phyloP scores from a whole-genome alignment of 345 rosid genomes.

The Citrus mangshanensis region DNA sequence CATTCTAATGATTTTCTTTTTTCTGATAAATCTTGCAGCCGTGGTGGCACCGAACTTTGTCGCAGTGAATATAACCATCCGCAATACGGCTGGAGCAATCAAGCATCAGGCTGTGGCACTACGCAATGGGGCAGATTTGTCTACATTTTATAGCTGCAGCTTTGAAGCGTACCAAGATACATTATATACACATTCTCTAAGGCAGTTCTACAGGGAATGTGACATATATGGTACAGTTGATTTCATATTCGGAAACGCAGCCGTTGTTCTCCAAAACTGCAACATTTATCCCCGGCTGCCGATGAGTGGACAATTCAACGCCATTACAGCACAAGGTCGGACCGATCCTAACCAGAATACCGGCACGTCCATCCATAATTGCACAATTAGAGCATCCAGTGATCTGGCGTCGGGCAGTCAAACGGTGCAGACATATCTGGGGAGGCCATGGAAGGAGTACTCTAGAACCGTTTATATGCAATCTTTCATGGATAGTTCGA shows the following conservation, averaged over 20 bases:
- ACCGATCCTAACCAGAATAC: slow-evolving; percentile 83
- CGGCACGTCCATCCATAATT: slow-evolving; percentile 69
- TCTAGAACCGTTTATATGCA: slow-evolving; percentile 71
- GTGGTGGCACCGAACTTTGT: slow-evolving; percentile 76
- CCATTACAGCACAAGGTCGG: slow-evolving; percentile 88
- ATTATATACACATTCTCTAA: slow-evolving; percentile 61
- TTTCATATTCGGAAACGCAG: slow-evolving; percentile 90
- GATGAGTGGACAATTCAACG: slow-evolving; percentile 70
- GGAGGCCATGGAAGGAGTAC: slow-evolving; percentile 90
- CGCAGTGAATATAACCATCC: slow-evolving; percentile 75
- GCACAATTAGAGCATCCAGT: slow-evolving; percentile 53
- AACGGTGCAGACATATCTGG: slow-evolving; percentile 56
- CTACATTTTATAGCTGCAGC: slow-evolving; percentile 77
- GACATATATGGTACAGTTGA: slow-evolving; percentile 89
- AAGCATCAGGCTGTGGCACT: slow-evolving; percentile 89
- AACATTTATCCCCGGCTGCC: slow-evolving; percentile 69
- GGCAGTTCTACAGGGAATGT: slow-evolving; percentile 88
- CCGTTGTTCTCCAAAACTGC: slow-evolving; percentile 76
- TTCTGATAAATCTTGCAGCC: slow-evolving; percentile 35
- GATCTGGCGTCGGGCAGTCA: slow-evolving; percentile 53
- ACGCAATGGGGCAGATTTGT: slow-evolving; percentile 70
- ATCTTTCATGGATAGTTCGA: slow-evolving; percentile 38
- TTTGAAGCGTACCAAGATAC: slow-evolving; percentile 92
- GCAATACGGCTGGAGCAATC: slow-evolving; percentile 80
- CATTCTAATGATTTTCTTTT: not conserved